A percentile compares a stretch with the other conserved stretches of the same genome.
Evolutionary conservation across 2,329 filamentous ascomycete species (phyloP).

Genomic region (Dryadomyces quercus-mongolicae): DNA sequence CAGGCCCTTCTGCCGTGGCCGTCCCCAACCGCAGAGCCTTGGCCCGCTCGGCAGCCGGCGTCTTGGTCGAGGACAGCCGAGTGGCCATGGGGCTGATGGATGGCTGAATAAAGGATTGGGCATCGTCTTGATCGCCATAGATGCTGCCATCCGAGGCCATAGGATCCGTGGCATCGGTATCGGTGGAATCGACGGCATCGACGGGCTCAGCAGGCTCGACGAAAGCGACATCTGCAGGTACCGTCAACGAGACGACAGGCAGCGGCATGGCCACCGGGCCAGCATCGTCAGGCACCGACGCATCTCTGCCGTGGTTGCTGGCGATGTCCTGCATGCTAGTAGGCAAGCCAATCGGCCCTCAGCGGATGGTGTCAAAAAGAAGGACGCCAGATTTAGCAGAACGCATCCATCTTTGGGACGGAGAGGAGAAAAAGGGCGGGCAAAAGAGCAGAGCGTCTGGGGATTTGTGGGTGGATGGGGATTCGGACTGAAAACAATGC

Average conservation of each 20-base stretch:
- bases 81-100: constrained; percentile 45
- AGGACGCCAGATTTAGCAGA: background rate
- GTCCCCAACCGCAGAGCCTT: constrained; percentile 36
- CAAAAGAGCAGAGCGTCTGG: background rate
- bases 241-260: no score
- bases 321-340: background rate
- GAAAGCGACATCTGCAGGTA: no score
- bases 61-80: constrained; percentile 40
- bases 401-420: background rate
- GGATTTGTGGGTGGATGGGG: background rate
- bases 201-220: background rate
- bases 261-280: background rate
- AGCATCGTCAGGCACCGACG: background rate
- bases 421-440: background rate
- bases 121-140: constrained; percentile 40
- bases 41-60: constrained; percentile 45
- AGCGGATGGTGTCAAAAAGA: background rate
- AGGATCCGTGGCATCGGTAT: background rate
- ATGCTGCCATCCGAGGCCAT: constrained; percentile 20
- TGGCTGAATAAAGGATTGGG: constrained; percentile 46
- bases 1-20: background rate
- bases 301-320: background rate
- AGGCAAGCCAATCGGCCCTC: background rate
- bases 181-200: background rate
- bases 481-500: background rate